Conservation (phyloP, 2,329 filamentous ascomycete genomes). For the Cordyceps pruinosa region DNA sequence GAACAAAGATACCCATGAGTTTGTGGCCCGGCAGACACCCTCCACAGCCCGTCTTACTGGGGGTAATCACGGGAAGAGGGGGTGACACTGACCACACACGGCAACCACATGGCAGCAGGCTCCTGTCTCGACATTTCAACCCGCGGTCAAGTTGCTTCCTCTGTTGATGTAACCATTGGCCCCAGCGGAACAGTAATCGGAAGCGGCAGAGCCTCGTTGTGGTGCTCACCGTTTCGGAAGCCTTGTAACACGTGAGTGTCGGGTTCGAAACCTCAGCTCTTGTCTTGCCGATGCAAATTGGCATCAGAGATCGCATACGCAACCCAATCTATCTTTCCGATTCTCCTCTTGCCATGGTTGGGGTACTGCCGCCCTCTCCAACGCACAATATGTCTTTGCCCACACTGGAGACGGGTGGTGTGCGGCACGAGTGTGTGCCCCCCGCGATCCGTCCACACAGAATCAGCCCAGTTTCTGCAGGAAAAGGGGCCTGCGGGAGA, state of each 20-base stretch:
- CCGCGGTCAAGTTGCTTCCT: background rate
- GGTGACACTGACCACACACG: background rate
- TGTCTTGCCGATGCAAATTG: slow-evolving; percentile 1
- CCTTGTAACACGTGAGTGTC: background rate
- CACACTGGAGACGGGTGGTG: background rate
- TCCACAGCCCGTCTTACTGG: slow-evolving; percentile 1
- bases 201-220: background rate
- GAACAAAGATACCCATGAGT: slow-evolving; percentile 5
- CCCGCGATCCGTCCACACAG: slow-evolving; percentile 5
- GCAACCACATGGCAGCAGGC: slow-evolving; percentile 9
- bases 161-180: slow-evolving; percentile 9
- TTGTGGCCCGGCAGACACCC: background rate
- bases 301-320: slow-evolving; percentile 3
- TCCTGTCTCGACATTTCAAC: background rate
- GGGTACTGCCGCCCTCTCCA: background rate
- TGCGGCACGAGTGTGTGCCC: background rate
- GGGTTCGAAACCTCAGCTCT: background rate
- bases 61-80: background rate
- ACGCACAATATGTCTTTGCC: background rate
- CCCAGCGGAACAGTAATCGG: background rate
- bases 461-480: background rate
- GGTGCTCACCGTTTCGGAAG: background rate
- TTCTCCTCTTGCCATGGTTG: background rate
- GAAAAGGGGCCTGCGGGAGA: background rate
- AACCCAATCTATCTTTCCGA: slow-evolving; percentile 8